phyloP scores from a whole-genome alignment of 345 rosid species.

The Eutrema heterophyllum region DNA sequence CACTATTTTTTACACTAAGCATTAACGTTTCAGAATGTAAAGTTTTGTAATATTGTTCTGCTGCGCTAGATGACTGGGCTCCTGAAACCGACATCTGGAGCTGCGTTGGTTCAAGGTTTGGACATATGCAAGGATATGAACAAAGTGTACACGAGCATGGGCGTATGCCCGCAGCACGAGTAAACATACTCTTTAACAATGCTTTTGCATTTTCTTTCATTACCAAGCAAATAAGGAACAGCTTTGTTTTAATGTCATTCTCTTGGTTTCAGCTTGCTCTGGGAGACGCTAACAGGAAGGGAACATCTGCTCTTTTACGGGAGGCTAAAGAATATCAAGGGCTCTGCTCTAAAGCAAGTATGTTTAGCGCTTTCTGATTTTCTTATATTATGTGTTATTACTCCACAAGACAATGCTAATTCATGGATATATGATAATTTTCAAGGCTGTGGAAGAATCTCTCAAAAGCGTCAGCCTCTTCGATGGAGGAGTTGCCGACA shows the following conservation, averaged over 20 bases:
- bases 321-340: constrained; percentile 86
- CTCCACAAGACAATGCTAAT: not conserved
- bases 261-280: constrained; percentile 60
- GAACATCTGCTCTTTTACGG: constrained; percentile 92
- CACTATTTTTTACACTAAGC: not conserved
- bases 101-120: constrained; percentile 71
- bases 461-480: constrained; percentile 67
- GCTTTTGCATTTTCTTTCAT: not conserved
- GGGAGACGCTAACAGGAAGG: constrained; percentile 89
- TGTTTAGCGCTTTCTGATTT: not conserved
- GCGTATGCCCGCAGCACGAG: constrained; percentile 98
- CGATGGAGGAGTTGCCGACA: constrained; percentile 83
- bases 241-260: not conserved
- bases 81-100: constrained; percentile 68
- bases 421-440: constrained; percentile 12
- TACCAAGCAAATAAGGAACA: not conserved
- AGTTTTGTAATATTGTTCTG: not conserved
- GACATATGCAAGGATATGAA: constrained; percentile 72
- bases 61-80: constrained; percentile 80
- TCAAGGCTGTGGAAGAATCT: constrained; percentile 94
- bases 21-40: not conserved
- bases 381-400: not conserved
- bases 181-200: constrained; percentile 24
- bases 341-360: constrained; percentile 57
- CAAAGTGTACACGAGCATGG: constrained; percentile 77